Percentiles rank a stretch among this genome's conserved stretches.
These are phyloP conservation scores for Cladosporium oxysporum DNA, from an alignment of 2,329 filamentous ascomycete species.

Conservation along the genomic window DNA sequence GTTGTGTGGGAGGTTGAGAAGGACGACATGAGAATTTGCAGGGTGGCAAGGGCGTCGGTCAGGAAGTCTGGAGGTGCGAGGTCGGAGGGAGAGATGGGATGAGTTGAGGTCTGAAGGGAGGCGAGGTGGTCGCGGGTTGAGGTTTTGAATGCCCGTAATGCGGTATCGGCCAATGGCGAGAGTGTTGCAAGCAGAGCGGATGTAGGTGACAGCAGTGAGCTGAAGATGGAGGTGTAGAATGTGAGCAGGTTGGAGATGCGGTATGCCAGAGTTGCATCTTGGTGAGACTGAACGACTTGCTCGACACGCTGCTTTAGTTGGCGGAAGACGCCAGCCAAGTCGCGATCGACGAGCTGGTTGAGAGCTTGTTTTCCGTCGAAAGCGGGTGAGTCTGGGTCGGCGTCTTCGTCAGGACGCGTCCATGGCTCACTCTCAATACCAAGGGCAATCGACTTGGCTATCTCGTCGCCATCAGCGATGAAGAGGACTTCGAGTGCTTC, in stretches of 20 bases:
- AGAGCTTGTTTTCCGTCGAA: conserved; percentile 84
- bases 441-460: conserved; percentile 77
- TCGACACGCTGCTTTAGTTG: conserved; percentile 88
- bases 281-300: conserved; percentile 88
- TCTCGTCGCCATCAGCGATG: conserved; percentile 84
- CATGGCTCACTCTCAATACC: conserved; percentile 83
- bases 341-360: conserved; percentile 81
- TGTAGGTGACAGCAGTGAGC: conserved; percentile 70
- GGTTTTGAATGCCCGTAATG: conserved; percentile 77
- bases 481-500: conserved; percentile 92
- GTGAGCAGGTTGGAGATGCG: conserved; percentile 84
- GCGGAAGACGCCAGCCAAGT: conserved; percentile 76
- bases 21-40: conserved; percentile 78
- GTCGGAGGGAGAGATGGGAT: conserved; percentile 68
- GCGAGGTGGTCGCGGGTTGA: conserved; percentile 79
- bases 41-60: conserved; percentile 73
- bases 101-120: conserved; percentile 67
- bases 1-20: conserved; percentile 76
- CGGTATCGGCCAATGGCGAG: conserved; percentile 68
- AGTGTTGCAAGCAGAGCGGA: conserved; percentile 72
- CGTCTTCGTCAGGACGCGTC: conserved; percentile 58
- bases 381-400: conserved; percentile 39
- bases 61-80: conserved; percentile 79
- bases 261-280: conserved; percentile 85
- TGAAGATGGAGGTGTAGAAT: conserved; percentile 87